These are phyloP conservation scores for Noccaea caerulescens DNA, from an alignment of 345 rosid species.

Conservation along the genomic window DNA sequence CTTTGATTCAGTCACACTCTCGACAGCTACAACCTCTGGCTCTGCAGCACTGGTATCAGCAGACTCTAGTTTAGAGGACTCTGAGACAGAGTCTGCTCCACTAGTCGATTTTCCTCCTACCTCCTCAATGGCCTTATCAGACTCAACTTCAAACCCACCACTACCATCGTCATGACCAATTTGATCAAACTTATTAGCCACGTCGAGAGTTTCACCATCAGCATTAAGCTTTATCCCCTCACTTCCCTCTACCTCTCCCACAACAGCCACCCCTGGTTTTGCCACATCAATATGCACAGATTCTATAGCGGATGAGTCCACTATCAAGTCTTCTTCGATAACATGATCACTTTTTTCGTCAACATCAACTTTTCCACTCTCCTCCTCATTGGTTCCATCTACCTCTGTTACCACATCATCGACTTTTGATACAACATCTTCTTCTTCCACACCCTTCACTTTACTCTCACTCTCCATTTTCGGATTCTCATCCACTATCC, in stretches of 20 bases:
- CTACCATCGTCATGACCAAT: conserved; percentile 40
- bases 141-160: conserved; percentile 28
- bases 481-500: conserved; percentile 20
- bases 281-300: conserved; percentile 44
- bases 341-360: conserved; percentile 33
- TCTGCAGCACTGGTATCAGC: conserved; percentile 36
- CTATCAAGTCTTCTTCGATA: conserved; percentile 36
- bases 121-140: conserved; percentile 41
- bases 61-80: conserved; percentile 33
- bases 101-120: conserved; percentile 46
- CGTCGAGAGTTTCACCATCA: conserved; percentile 42
- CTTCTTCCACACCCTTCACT: conserved; percentile 40
- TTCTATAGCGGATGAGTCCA: conserved; percentile 42
- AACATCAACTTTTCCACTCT: conserved; percentile 34
- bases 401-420: conserved; percentile 34
- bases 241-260: conserved; percentile 50
- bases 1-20: conserved; percentile 39
- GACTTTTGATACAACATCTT: conserved; percentile 33
- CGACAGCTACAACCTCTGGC: conserved; percentile 47
- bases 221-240: conserved; percentile 44
- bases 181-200: conserved; percentile 59
- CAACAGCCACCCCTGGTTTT: conserved; percentile 46
- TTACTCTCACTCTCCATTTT: conserved; percentile 29
- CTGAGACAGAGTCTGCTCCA: conserved; percentile 46
- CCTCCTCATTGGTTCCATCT: conserved; percentile 27